Evolutionary conservation across 1,284 basidiomycete species (phyloP), one percentile per base, ranked within the genome.

Genomic region (Ceratobasidium sp.): DNA sequence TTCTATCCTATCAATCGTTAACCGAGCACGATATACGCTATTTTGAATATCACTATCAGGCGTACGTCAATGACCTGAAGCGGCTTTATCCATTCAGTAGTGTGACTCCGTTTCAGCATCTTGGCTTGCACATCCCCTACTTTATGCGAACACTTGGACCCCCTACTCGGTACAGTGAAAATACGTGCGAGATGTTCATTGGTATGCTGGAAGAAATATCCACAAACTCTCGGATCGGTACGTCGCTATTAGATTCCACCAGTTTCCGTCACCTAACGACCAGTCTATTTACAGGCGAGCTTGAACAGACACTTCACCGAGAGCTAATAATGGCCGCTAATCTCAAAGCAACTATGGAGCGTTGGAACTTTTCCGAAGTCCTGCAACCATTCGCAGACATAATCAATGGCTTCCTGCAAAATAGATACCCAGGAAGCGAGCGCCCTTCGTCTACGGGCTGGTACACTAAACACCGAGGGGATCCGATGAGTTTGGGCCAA

Each of bases 181-280:
- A 30, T 60, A 68, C 78, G 2, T 62, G 41, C 57, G 78, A 79
- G 60, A 52, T 77, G 38, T 65, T 78, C 18, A 79, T 67, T 20
- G 77, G 77, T 0, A 64, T 65, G 8, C 30, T 79, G 10, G 59
- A 79, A 23, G 64, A 74, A 4, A 54, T 73, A 0, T 27, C 54
- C 3, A 69, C 52, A 10, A 78, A 79, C 35, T 57, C 27, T 6
- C 41, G 30, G 3, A 68, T 70, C 23, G 75, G 75, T 77, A 50
- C 27, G 76, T 52, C 4, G 8, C 14, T 46, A 18, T 18, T 30
- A 30, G 46, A 12, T 18, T 8, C 46, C 27, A 30, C 27, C 27
- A 30, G 27, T 12, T 30, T 46, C 16, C 46, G 46, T 46, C 16
- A 8, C 10, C 46, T 46, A 16, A 30, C 27, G 27, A 30, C 27